These are phyloP conservation scores for Coemansia sp. DNA, from an alignment of 192 early-diverging fungal genomes.

Conservation along the genomic window DNA sequence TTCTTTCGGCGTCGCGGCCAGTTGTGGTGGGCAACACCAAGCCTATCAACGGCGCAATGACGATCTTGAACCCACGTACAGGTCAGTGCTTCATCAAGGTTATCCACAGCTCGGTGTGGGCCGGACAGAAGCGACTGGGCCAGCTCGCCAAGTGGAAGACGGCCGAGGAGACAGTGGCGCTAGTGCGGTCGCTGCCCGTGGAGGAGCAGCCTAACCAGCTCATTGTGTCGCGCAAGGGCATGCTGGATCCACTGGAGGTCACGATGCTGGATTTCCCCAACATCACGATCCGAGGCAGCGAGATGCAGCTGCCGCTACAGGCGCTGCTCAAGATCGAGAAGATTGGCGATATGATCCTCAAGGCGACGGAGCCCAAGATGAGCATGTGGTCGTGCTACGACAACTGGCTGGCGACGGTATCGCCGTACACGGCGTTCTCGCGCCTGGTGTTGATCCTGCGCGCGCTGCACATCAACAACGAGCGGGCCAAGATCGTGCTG, in stretches of 20 bases:
- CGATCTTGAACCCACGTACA: conserved; percentile 98
- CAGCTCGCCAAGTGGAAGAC: conserved; percentile 99
- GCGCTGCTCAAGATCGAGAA: conserved; percentile 98
- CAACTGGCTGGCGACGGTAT: conserved; percentile 95
- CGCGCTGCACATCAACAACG: conserved; percentile 96
- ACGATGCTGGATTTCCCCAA: conserved; percentile 94
- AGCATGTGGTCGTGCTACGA: conserved; percentile 88
- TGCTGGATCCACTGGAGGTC: conserved; percentile 99
- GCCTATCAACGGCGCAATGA: conserved; percentile 99
- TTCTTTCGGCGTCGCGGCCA: conserved; percentile 41
- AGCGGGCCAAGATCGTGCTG: conserved; percentile 96
- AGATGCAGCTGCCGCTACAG: conserved; percentile 98
- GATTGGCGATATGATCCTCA: conserved; percentile 97
- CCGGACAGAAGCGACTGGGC: conserved; percentile 98
- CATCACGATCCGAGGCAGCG: conserved; percentile 97
- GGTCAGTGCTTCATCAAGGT: conserved; percentile 99
- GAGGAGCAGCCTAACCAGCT: conserved; percentile 99
- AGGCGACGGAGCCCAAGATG: conserved; percentile 99
- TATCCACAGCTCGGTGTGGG: conserved; percentile 99
- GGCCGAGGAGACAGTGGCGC: conserved; percentile 98
- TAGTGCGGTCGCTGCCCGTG: conserved; percentile 97
- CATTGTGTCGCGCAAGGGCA: conserved; percentile 98
- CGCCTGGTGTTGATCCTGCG: conserved; percentile 95
- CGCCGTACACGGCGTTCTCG: conserved; percentile 98
- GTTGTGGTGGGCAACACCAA: conserved; percentile 69